Conservation (phyloP, 352 stramenopile species). For the Pythium aquatile region DNA sequence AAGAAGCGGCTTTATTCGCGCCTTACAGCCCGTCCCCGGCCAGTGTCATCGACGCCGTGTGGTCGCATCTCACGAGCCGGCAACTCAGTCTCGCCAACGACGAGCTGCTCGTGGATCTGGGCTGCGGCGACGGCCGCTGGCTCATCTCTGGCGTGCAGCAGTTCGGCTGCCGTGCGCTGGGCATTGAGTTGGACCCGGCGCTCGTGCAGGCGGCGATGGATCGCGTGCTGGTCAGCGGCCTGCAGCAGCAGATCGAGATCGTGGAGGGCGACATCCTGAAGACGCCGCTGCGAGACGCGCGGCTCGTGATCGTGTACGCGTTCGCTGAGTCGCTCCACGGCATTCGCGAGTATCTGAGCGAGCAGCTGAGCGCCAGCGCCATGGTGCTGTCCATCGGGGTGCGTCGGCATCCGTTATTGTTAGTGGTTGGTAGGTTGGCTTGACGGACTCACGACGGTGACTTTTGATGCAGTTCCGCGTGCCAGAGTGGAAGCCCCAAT, state of each 20-base stretch:
- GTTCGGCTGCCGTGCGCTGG: conserved; percentile 59
- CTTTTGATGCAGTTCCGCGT: conserved; percentile 59
- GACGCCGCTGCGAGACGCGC: conserved; percentile 43
- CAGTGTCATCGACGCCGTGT: conserved; percentile 60
- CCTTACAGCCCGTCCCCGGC: conserved; percentile 72
- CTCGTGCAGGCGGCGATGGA: conserved; percentile 42
- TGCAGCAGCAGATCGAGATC: conserved; percentile 50
- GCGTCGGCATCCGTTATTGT: conserved; percentile 12
- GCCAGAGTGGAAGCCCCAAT: conserved; percentile 61
- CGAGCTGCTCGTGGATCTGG: conserved; percentile 79
- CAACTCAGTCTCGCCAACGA: conserved; percentile 22
- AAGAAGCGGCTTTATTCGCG: conserved; percentile 47
- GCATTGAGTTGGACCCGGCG: conserved; percentile 65
- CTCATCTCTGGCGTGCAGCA: conserved; percentile 61
- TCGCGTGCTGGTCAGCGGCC: conserved; percentile 19
- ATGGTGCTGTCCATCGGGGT: conserved; percentile 80
- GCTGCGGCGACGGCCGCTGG: conserved; percentile 80
- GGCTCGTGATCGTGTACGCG: conserved; percentile 82
- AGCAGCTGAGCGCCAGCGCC: conserved; percentile 38
- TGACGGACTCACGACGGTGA: conserved; percentile 4
- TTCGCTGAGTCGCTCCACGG: conserved; percentile 72
- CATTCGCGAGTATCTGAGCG: conserved; percentile 51
- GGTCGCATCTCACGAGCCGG: conserved; percentile 38
- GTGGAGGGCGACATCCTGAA: conserved; percentile 56
- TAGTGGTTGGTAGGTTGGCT: not conserved